Evolutionary conservation across 306 rosid species (phyloP).

Genomic region (Rosa lucieae): DNA sequence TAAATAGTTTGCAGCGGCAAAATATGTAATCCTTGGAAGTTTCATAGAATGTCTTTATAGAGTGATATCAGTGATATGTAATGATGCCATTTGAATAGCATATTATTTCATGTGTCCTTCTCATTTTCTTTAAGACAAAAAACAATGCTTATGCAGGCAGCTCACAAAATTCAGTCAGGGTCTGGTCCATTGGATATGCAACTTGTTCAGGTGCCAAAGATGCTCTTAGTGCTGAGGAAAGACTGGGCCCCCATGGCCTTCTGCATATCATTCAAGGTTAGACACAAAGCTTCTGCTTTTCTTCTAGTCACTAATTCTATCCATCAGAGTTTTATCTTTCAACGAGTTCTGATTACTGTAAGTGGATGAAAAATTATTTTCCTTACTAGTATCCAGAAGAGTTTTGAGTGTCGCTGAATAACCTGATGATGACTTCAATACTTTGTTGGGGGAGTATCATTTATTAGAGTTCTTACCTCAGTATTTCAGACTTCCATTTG

Average conservation of each 20-base stretch:
- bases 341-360: background rate
- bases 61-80: background rate
- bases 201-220: conserved; percentile 91
- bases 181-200: conserved; percentile 76
- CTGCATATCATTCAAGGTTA: conserved; percentile 89
- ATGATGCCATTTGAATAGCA: background rate
- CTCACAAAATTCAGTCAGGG: conserved; percentile 91
- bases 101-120: background rate
- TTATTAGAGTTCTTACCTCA: background rate
- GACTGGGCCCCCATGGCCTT: conserved; percentile 81
- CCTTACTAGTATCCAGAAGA: background rate
- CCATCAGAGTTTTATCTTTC: background rate
- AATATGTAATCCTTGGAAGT: background rate
- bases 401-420: background rate
- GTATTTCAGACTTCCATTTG: background rate
- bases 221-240: conserved; percentile 65
- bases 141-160: conserved; percentile 57
- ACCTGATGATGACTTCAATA: background rate
- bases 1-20: background rate
- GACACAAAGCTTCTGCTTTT: conserved; percentile 10
- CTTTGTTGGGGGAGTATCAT: background rate
- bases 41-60: background rate
- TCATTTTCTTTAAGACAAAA: background rate
- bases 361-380: background rate
- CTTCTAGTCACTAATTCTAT: background rate